Percentiles rank a stretch among this genome's conserved stretches.
Conservation (phyloP, 192 early-diverging fungal genomes). For the Backusella mclennaniae region DNA sequence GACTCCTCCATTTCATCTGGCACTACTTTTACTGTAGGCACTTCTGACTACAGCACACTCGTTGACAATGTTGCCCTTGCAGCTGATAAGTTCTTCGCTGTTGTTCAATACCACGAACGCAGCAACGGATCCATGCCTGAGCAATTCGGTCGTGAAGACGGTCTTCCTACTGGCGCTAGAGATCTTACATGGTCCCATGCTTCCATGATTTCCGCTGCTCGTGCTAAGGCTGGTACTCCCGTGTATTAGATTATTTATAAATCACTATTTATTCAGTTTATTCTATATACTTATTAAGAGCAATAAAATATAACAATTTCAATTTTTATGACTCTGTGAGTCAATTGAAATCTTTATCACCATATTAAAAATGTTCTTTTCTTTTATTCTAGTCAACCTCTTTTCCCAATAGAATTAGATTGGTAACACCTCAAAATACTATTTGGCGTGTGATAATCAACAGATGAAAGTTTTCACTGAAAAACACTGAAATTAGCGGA, state of each 20-base stretch:
- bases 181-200: conserved; percentile 79
- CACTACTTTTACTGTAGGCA: not conserved
- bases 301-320: not conserved
- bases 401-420: not conserved
- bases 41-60: conserved; percentile 27
- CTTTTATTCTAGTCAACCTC: not conserved
- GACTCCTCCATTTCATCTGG: conserved; percentile 23
- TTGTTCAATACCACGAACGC: conserved; percentile 51
- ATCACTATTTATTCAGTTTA: not conserved
- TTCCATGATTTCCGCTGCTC: conserved; percentile 43
- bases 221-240: conserved; percentile 25
- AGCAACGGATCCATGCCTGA: conserved; percentile 57
- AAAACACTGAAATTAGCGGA: not conserved
- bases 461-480: not conserved
- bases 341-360: not conserved
- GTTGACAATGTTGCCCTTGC: conserved; percentile 37
- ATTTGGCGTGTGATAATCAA: not conserved
- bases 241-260: not conserved
- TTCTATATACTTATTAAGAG: not conserved
- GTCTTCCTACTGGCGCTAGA: conserved; percentile 56
- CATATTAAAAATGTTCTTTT: not conserved
- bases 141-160: conserved; percentile 57
- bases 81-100: conserved; percentile 59
- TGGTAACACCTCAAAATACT: not conserved
- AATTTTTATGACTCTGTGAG: not conserved